A percentile compares a stretch with the other conserved stretches of the same genome.
phyloP scores from a whole-genome alignment of 169 alveolate genomes.

The Prorocentrum cordatum region DNA sequence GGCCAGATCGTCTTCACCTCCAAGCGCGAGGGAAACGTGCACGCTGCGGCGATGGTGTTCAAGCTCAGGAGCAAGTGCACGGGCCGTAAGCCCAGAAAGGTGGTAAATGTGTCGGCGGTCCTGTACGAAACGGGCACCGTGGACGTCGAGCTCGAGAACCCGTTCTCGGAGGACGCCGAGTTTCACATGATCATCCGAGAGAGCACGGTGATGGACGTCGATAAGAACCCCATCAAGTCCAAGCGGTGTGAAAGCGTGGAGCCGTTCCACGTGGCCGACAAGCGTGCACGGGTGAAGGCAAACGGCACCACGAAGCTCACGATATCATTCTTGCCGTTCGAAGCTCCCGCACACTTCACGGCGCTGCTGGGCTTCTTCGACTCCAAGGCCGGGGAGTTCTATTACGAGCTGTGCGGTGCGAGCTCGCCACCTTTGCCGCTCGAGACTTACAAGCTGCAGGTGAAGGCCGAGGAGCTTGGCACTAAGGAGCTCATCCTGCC shows the following conservation, averaged over 20 bases:
- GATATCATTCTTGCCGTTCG: constrained; percentile 71
- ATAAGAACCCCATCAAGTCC: constrained; percentile 43
- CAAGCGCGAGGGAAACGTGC: constrained; percentile 71
- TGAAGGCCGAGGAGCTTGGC: constrained; percentile 68
- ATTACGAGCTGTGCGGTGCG: constrained; percentile 82
- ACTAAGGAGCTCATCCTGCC: constrained; percentile 68
- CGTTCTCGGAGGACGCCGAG: constrained; percentile 72
- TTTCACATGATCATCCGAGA: constrained; percentile 32
- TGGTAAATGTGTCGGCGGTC: constrained; percentile 38
- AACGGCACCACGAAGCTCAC: constrained; percentile 45
- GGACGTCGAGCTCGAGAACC: constrained; percentile 79
- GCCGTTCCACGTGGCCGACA: neutral
- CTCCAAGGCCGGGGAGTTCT: constrained; percentile 83
- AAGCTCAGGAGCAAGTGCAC: constrained; percentile 69
- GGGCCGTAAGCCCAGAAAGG: constrained; percentile 65
- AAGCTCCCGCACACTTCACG: constrained; percentile 70
- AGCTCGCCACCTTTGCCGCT: constrained; percentile 78
- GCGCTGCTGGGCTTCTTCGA: constrained; percentile 79
- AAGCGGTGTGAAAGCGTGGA: constrained; percentile 37
- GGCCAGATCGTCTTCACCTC: constrained; percentile 82
- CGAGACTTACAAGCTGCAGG: constrained; percentile 63
- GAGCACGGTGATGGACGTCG: constrained; percentile 11
- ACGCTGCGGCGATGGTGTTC: constrained; percentile 70
- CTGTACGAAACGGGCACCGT: constrained; percentile 79
- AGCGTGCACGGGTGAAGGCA: constrained; percentile 46